Base-by-base conservation (phyloP, 208 protist species). In the Acanthamoeba triangularis region DNA sequence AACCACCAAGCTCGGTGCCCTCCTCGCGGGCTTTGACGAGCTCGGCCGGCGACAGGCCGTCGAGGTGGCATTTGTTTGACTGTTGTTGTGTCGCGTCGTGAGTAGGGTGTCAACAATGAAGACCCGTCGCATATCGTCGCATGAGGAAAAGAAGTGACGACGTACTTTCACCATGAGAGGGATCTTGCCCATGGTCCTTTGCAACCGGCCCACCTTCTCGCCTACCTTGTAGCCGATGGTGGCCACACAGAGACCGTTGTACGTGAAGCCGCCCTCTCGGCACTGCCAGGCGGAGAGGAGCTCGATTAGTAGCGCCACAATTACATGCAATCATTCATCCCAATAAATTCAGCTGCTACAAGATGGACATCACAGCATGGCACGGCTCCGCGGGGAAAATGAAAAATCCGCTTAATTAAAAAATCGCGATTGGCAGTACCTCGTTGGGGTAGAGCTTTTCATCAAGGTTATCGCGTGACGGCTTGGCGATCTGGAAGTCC, bases 1-100 rank as follows among this genome's bases (percentile, higher is more conserved):
- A 99, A 30, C 99, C 99, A 74, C 99, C 99, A n/a, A 99, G 78
- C 97, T 97, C 95, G n/a, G 96, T 95, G 7, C 76, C 65, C 35
- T 97, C 96, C 30, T 98, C 96, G 63, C 97, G 67, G 16, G 69
- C 78, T 20, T 37, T 2, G 20, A 98, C 65, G 0, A 98, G 82
- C 92, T 99, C 47, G 23, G 59, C 47, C 23, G 94, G 72, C 35
- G 61, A 95, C 44, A 98, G 33, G 2, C 93, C 92, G 13, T 80
- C 16, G 23, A 99, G 90, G 87, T 98, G 96, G 94, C 98, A 99
- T 41, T 18, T 37, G 13, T 47, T 65, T 1, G 97, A 98, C 61
- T 94, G 30, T 54, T 54, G 14, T 11, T 54, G 49, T 20, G 49
- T 20, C 1, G 49, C 6, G 18, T 11, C 6, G 18, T 11, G 78